These are phyloP conservation scores for Eurotiales sp. DNA, from an alignment of 2,329 filamentous ascomycete genomes.

Conservation along the genomic window DNA sequence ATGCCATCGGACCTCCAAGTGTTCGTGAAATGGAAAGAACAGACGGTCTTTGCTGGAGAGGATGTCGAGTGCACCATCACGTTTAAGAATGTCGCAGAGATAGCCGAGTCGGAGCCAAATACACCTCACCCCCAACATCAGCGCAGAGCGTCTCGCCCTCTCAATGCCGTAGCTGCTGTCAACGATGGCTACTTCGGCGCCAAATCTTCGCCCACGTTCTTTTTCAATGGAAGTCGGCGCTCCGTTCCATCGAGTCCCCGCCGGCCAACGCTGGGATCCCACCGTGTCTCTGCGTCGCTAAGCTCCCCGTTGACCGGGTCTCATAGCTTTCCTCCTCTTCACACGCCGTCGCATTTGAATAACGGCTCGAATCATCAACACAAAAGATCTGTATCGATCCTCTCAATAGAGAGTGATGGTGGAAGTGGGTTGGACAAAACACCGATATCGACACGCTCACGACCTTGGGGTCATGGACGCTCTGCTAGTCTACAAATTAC, in stretches of 20 bases:
- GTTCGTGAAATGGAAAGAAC: conserved; percentile 90
- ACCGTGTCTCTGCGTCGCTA: conserved; percentile 38
- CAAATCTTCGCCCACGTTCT: conserved; percentile 31
- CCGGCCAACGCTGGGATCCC: conserved; percentile 25
- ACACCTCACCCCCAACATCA: conserved; percentile 29
- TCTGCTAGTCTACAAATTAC: conserved; percentile 79
- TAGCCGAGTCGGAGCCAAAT: conserved; percentile 29
- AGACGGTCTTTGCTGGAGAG: conserved; percentile 94
- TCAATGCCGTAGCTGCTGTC: conserved; percentile 26
- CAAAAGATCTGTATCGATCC: conserved; percentile 74
- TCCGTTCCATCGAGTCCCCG: conserved; percentile 33
- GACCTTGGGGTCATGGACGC: conserved; percentile 66
- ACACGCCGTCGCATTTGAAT: conserved; percentile 23
- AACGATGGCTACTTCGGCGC: conserved; percentile 38
- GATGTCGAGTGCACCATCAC: conserved; percentile 93
- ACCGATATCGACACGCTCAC: conserved; percentile 39
- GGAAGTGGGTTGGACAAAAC: conserved; percentile 25
- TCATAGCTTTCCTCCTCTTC: conserved; percentile 39
- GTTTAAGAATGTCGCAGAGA: conserved; percentile 76
- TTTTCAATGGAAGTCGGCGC: conserved; percentile 35
- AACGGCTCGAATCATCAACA: conserved; percentile 50
- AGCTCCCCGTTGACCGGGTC: conserved; percentile 37
- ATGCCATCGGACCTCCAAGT: conserved; percentile 78
- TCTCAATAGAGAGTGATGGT: conserved; percentile 64
- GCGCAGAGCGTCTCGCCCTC: conserved; percentile 35